Evolutionary conservation across 1,284 basidiomycete genomes (phyloP), one percentile per base, ranked within the genome.

Genomic region (Sphagnurus paluster): DNA sequence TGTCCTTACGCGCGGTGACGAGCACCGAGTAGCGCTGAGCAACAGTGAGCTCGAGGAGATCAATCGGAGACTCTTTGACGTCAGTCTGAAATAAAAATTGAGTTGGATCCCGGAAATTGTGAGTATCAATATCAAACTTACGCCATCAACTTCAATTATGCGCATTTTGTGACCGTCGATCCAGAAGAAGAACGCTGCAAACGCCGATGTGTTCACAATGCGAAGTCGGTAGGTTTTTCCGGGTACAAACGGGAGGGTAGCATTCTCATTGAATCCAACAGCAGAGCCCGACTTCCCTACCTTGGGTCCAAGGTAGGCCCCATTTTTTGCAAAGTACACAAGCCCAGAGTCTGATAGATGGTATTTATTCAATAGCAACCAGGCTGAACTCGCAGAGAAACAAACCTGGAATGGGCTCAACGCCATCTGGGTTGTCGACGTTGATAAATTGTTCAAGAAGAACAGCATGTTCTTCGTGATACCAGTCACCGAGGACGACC

Each of bases 1-100:
- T 87, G 57, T 93, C 90, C 65, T 94, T 93, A 45, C 88, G 82
- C 9, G 96, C 93, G 16, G 85, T 87, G 40, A 98, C 90, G 37
- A 98, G 82, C 40, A 98, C 72, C 0, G 92, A 94, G 69, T 95
- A 97, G n/a, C 95, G 83, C 66, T 98, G 95, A 0, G 94, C 94
- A 37, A 89, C 91, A 4, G 90, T 77, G 48, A 97, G 53, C 33
- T 81, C 77, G 42, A 98, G 58, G 26, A 85, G 63, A 58, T 91
- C 85, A 48, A 84, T 81, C 0, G 82, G 74, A 44, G 73, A 86
- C 50, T 85, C 84, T 59, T 88, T 74, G 2, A 84, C 74, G 65
- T 97, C 94, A 3, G 85, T 87, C 82, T 87, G n/a, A n/a, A n/a
- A n/a, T n/a, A n/a, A n/a, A n/a, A n/a, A n/a, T n/a, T n/a, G n/a